A percentile compares a stretch with the other conserved stretches of the same genome.
phyloP scores from a whole-genome alignment of 1,284 basidiomycete genomes.

The Mycocalia duriaeana region DNA sequence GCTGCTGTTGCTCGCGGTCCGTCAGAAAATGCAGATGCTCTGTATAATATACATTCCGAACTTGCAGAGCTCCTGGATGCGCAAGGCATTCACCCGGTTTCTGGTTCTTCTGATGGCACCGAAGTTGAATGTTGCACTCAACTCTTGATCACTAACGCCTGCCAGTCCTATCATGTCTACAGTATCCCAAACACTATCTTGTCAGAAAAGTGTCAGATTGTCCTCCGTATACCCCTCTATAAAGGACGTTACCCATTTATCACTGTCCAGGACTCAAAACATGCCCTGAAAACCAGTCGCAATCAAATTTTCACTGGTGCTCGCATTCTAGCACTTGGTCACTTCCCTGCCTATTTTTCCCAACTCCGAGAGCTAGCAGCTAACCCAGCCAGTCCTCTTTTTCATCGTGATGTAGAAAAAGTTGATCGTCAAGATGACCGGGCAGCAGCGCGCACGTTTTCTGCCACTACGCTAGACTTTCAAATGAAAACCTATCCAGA shows the following conservation, averaged over 20 bases:
- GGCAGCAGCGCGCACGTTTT: constrained; percentile 30
- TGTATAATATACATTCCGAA: neutral
- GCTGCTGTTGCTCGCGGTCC: constrained; percentile 15
- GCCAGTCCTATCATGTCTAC: too few species aligned
- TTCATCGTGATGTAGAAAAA: constrained; percentile 25
- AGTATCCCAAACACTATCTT: too few species aligned
- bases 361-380: constrained; percentile 15
- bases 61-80: constrained; percentile 10
- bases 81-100: constrained; percentile 9
- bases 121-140: neutral
- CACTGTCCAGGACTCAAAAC: constrained; percentile 1
- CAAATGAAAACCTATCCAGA: constrained; percentile 13
- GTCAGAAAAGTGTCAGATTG: too few species aligned
- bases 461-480: constrained; percentile 21
- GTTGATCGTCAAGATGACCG: constrained; percentile 32
- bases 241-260: too few species aligned
- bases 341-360: constrained; percentile 12
- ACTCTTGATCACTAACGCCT: neutral
- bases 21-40: constrained; percentile 4
- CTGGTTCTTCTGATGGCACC: neutral
- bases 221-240: too few species aligned
- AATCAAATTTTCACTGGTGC: constrained; percentile 8
- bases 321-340: constrained; percentile 17
- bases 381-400: constrained; percentile 16
- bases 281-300: constrained; percentile 3